Conservation (phyloP, 2,329 filamentous ascomycete genomes). For the Tolypocladium guangdongense region DNA sequence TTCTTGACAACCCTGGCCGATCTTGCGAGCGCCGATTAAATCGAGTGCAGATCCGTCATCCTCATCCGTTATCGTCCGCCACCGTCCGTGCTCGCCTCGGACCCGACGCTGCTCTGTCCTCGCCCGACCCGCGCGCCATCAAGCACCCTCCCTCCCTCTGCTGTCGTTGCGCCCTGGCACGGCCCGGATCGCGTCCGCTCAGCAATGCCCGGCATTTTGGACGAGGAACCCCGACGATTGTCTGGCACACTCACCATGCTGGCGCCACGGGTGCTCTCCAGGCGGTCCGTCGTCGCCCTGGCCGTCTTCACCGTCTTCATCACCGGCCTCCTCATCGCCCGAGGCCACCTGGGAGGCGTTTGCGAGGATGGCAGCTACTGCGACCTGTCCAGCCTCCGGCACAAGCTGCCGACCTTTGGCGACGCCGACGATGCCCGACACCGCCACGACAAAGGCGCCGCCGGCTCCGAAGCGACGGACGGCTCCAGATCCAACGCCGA, state of each 20-base stretch:
- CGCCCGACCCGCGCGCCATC: background rate
- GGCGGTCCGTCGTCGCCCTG: constrained; percentile 16
- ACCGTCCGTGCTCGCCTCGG: no score
- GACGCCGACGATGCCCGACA: background rate
- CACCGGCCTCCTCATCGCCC: constrained; percentile 21
- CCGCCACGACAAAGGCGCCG: background rate
- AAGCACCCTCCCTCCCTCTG: background rate
- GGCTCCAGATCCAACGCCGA: constrained; percentile 11
- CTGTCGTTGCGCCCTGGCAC: background rate
- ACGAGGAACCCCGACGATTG: constrained; percentile 2
- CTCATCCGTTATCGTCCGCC: no score
- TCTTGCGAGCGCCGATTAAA: background rate
- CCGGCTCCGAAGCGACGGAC: constrained; percentile 1
- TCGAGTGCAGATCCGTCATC: background rate
- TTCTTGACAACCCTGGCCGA: background rate
- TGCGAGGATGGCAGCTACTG: constrained; percentile 18
- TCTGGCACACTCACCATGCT: constrained; percentile 5
- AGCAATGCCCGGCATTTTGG: constrained; percentile 3
- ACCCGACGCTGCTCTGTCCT: background rate
- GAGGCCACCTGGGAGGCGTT: constrained; percentile 18
- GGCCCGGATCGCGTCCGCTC: background rate
- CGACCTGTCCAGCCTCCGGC: constrained; percentile 3
- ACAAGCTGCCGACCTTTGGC: constrained; percentile 2
- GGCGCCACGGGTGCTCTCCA: constrained; percentile 15
- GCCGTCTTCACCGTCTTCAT: constrained; percentile 16